phyloP scores from a whole-genome alignment of 1,139 yeast species.

The Diutina neorugosa region DNA sequence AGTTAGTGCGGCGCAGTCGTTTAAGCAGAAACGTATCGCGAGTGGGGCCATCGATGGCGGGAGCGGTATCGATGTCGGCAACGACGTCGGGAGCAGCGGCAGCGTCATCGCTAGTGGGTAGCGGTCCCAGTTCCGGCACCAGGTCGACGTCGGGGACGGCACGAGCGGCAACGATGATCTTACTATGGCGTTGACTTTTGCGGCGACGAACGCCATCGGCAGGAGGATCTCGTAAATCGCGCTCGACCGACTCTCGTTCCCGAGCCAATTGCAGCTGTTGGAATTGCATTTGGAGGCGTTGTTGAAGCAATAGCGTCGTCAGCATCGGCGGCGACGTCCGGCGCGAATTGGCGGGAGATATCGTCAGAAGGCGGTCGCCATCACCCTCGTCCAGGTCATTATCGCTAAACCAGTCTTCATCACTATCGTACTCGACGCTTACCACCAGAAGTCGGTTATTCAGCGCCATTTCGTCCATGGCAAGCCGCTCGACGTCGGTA shows the following conservation, averaged over 20 bases:
- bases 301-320: conserved; percentile 1
- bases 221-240: neutral
- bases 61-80: neutral
- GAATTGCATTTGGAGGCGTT: conserved; percentile 2
- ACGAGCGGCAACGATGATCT: neutral
- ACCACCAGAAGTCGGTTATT: neutral
- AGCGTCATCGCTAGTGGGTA: neutral
- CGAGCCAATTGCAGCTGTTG: conserved; percentile 1
- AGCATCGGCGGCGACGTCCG: neutral
- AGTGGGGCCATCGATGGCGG: neutral
- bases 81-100: neutral
- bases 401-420: conserved; percentile 3
- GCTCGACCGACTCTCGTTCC: neutral
- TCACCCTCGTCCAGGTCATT: neutral
- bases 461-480: conserved; percentile 21
- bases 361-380: neutral
- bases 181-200: neutral
- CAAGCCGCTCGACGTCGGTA: conserved; percentile 38
- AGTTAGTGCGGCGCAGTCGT: conserved; percentile 31
- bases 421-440: neutral
- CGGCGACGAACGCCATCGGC: neutral
- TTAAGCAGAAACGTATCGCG: conserved; percentile 8
- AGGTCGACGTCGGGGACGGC: neutral
- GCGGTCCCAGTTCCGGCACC: neutral
- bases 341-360: neutral